These are phyloP conservation scores for Pontederia crassipes DNA, from an alignment of 176 grass and related monocot genomes.

Conservation along the genomic window DNA sequence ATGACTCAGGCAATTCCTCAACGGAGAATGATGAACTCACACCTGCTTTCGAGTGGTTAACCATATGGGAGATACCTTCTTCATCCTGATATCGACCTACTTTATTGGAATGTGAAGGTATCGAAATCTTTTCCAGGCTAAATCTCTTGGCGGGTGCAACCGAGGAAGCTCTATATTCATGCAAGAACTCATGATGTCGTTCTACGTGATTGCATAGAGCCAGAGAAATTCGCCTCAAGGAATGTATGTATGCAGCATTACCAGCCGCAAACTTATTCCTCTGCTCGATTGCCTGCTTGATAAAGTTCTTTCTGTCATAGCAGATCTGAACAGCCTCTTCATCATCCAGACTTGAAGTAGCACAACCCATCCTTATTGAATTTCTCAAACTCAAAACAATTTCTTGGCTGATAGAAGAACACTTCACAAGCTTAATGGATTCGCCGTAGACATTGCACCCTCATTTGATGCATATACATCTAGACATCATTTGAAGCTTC, in stretches of 20 bases:
- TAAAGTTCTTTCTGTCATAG: constrained; percentile 58
- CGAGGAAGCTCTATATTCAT: constrained; percentile 24
- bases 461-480: too few species aligned
- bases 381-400: constrained; percentile 8
- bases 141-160: constrained; percentile 26
- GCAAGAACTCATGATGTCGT: constrained; percentile 34
- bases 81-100: neutral
- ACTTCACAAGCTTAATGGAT: too few species aligned
- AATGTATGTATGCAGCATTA: constrained; percentile 58
- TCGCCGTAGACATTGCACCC: too few species aligned
- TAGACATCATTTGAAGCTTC: too few species aligned
- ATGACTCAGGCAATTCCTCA: constrained; percentile 42
- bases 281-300: constrained; percentile 66
- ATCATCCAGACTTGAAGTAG: constrained; percentile 70
- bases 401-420: too few species aligned
- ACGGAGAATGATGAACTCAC: constrained; percentile 64
- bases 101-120: neutral
- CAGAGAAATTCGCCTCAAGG: constrained; percentile 49
- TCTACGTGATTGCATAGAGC: constrained; percentile 59
- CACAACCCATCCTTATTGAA: constrained; percentile 64
- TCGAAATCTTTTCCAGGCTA: constrained; percentile 38
- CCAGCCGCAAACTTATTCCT: constrained; percentile 50
- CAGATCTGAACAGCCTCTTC: constrained; percentile 53
- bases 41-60: constrained; percentile 53
- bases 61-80: constrained; percentile 36